phyloP scores from a whole-genome alignment of 2,329 filamentous ascomycete species.

The Penicillium sp. region DNA sequence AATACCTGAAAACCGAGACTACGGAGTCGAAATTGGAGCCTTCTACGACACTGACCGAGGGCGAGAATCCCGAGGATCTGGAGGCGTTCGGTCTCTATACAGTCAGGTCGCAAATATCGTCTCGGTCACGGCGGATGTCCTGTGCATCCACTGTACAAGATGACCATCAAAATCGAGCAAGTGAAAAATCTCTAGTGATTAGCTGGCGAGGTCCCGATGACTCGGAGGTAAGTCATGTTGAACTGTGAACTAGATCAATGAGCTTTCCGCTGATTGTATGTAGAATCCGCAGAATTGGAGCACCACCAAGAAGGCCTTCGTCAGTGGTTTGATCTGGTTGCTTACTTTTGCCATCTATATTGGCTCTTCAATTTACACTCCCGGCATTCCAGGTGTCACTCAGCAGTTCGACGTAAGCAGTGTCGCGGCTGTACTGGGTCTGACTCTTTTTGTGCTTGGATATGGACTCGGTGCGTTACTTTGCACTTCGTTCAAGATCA shows the following conservation, averaged over 20 bases:
- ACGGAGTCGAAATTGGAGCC: not conserved
- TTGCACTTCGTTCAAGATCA: not conserved
- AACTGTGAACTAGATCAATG: not conserved
- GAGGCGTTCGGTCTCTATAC: conserved; percentile 16
- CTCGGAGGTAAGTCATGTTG: conserved; percentile 7
- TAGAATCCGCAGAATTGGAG: conserved; percentile 52
- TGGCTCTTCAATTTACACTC: conserved; percentile 52
- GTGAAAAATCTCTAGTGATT: conserved; percentile 8
- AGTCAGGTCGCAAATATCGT: conserved; percentile 18
- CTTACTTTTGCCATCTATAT: conserved; percentile 52
- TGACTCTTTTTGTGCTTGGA: conserved; percentile 52
- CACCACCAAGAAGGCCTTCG: conserved; percentile 42
- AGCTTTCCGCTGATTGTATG: not conserved
- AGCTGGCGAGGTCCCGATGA: conserved; percentile 18
- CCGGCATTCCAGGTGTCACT: conserved; percentile 43
- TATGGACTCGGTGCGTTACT: conserved; percentile 34
- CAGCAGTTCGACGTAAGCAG: conserved; percentile 45
- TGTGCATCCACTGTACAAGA: not conserved
- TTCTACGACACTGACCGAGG: no score
- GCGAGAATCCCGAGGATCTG: conserved; percentile 7
- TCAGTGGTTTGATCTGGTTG: conserved; percentile 49
- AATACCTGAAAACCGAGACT: not conserved
- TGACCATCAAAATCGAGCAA: not conserved
- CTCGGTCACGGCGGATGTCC: conserved; percentile 3
- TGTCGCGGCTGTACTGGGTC: conserved; percentile 49